A percentile compares a stretch with the other conserved stretches of the same genome.
These are phyloP conservation scores for Ajuga chamaepitys DNA, from an alignment of 257 asterid species.

Conservation along the genomic window DNA sequence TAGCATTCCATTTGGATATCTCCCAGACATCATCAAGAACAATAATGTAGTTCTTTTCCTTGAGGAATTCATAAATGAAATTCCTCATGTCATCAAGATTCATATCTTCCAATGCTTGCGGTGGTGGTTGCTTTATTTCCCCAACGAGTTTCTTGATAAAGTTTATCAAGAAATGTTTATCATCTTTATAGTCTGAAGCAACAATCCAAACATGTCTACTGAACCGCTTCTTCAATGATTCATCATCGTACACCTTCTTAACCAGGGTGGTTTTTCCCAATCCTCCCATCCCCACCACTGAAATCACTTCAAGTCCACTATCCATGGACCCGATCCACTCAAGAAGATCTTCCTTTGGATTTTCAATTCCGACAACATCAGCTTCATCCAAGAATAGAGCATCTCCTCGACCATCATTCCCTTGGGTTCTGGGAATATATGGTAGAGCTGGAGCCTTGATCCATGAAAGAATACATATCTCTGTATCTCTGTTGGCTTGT, in stretches of 20 bases:
- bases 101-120: not conserved
- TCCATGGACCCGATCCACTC: slow-evolving; percentile 1
- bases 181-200: not conserved
- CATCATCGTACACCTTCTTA: not conserved
- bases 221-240: not conserved
- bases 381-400: slow-evolving; percentile 21
- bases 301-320: slow-evolving; percentile 8
- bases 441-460: not conserved
- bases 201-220: not conserved
- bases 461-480: not conserved
- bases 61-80: not conserved
- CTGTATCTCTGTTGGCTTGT: slow-evolving; percentile 6
- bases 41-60: not conserved
- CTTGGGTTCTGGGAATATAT: not conserved
- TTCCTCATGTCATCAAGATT: not conserved
- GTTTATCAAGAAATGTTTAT: not conserved
- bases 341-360: slow-evolving; percentile 19
- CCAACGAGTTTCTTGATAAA: not conserved
- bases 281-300: slow-evolving; percentile 9
- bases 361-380: slow-evolving; percentile 30
- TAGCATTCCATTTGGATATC: not conserved
- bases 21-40: slow-evolving; percentile 6
- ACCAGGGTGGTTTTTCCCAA: not conserved
- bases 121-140: not conserved
- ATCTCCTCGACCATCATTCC: slow-evolving; percentile 22